Evolutionary conservation across 2,329 filamentous ascomycete species (phyloP).

Genomic region (Cryphonectria naterciae): DNA sequence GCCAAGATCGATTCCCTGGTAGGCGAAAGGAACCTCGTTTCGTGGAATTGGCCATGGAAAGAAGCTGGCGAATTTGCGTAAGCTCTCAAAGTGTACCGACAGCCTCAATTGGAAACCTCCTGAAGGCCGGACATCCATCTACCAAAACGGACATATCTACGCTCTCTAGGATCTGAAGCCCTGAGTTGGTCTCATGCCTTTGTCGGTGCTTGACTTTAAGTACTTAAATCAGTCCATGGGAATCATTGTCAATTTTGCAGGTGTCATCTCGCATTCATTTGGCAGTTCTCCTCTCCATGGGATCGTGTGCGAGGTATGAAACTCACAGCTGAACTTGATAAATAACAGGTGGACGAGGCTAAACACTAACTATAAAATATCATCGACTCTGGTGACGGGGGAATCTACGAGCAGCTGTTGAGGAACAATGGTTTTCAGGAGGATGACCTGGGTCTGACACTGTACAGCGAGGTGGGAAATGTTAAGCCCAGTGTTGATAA

Average conservation of each 20-base stretch:
- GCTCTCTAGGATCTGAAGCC: not conserved
- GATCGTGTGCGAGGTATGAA: constrained; percentile 43
- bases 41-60: not conserved
- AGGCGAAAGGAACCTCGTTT: not conserved
- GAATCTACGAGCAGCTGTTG: constrained; percentile 67
- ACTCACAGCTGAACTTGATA: not conserved
- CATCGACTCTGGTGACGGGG: constrained; percentile 60
- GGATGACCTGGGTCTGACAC: constrained; percentile 46
- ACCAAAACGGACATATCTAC: not conserved
- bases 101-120: not conserved
- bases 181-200: not conserved
- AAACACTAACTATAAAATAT: constrained; percentile 47
- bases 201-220: too few species aligned
- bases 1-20: not conserved
- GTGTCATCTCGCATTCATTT: not conserved
- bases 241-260: not conserved
- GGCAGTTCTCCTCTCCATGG: constrained; percentile 43
- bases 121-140: too few species aligned
- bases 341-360: not conserved
- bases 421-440: constrained; percentile 72
- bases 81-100: not conserved
- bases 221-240: too few species aligned
- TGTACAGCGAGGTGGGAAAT: constrained; percentile 50
- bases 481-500: constrained; percentile 52
- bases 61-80: not conserved